Evolutionary conservation across 2,329 filamentous ascomycete species (phyloP).

Genomic region (Dactylellina haptotyla): DNA sequence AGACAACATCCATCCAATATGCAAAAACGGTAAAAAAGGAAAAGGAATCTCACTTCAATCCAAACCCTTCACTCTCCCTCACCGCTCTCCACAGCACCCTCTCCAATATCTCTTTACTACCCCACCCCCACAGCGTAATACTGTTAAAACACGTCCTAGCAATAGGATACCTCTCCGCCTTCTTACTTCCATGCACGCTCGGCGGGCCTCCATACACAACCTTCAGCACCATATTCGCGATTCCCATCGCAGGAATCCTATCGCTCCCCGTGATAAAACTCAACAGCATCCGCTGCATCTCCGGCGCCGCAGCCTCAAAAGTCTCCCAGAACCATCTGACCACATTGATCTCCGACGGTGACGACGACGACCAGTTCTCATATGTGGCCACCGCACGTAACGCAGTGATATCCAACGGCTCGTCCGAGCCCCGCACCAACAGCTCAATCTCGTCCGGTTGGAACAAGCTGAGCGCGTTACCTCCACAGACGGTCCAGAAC

Average conservation of each 20-base stretch:
- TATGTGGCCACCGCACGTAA: conserved; percentile 81
- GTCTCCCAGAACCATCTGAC: conserved; percentile 89
- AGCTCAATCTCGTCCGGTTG: conserved; percentile 87
- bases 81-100: conserved; percentile 83
- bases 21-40: conserved; percentile 1
- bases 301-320: conserved; percentile 73
- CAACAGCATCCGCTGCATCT: conserved; percentile 79
- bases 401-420: conserved; percentile 79
- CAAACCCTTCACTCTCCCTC: conserved; percentile 90
- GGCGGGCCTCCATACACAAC: conserved; percentile 74
- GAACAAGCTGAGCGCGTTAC: conserved; percentile 87
- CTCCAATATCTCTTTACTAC: conserved; percentile 73
- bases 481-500: conserved; percentile 90
- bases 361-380: conserved; percentile 75
- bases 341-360: conserved; percentile 66
- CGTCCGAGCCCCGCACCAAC: conserved; percentile 84
- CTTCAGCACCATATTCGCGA: conserved; percentile 79
- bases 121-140: conserved; percentile 79
- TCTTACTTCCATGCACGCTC: conserved; percentile 63
- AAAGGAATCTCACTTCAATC: conserved; percentile 72
- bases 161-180: conserved; percentile 79
- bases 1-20: neutral
- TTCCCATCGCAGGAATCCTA: conserved; percentile 86
- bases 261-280: conserved; percentile 91
- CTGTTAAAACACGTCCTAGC: conserved; percentile 93